These are phyloP conservation scores for Neurospora sp. DNA, from an alignment of 495 filamentous ascomycete genomes.

Conservation along the genomic window DNA sequence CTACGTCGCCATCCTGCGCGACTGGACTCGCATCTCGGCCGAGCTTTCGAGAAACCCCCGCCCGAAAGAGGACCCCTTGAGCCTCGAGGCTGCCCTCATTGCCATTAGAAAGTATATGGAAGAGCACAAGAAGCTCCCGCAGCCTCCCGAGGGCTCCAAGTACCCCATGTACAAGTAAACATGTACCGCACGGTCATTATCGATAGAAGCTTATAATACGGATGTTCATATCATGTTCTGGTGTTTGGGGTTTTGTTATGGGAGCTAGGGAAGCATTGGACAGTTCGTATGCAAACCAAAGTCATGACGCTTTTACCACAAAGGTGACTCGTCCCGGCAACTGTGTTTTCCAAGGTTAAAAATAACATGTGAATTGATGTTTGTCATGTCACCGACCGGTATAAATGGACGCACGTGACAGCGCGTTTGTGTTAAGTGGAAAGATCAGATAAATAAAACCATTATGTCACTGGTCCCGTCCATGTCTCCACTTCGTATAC, in stretches of 20 bases:
- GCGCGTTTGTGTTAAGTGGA: neutral
- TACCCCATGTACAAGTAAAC: conserved; percentile 37
- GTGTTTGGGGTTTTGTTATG: neutral
- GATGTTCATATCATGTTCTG: neutral
- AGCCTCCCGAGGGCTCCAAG: conserved; percentile 81
- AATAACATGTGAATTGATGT: neutral
- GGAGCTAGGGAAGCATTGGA: neutral
- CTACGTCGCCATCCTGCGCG: conserved; percentile 69
- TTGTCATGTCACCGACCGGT: neutral
- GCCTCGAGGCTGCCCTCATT: conserved; percentile 45
- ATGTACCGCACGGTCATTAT: neutral
- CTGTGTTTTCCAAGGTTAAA: too few relatives aligned
- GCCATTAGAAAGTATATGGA: conserved; percentile 63
- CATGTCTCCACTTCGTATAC: neutral
- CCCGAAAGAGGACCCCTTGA: conserved; percentile 27
- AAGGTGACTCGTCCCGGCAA: neutral
- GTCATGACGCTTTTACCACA: neutral
- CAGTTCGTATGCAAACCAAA: neutral
- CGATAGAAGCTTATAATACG: neutral
- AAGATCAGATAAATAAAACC: neutral
- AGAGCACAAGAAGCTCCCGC: conserved; percentile 90
- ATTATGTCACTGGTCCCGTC: neutral
- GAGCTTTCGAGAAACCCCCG: conserved; percentile 49
- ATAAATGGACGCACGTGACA: neutral
- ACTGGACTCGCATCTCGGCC: conserved; percentile 84